These are phyloP conservation scores for Cyclostephanos invisitatus DNA, from an alignment of 108 stramenopile species.

Conservation along the genomic window DNA sequence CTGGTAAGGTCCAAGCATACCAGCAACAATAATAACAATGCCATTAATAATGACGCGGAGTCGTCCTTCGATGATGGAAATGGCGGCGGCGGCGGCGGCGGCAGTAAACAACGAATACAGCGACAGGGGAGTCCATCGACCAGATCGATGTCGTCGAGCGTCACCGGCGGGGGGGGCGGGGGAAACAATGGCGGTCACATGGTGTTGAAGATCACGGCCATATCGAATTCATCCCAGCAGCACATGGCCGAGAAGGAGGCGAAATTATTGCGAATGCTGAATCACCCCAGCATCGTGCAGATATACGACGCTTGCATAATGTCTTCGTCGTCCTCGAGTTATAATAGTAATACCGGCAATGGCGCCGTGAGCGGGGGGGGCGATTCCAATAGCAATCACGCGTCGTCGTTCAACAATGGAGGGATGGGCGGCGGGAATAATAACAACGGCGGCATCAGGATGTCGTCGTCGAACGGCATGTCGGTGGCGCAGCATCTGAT, in stretches of 20 bases:
- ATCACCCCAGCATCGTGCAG: constrained; percentile 73
- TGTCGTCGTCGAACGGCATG: constrained; percentile 1
- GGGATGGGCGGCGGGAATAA: constrained; percentile 15
- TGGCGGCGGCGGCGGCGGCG: no score
- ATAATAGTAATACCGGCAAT: background rate
- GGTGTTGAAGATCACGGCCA: constrained; percentile 85
- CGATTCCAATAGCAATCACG: no score
- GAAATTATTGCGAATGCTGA: constrained; percentile 62
- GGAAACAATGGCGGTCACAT: constrained; percentile 37
- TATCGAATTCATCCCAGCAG: constrained; percentile 66
- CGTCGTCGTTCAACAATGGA: no score
- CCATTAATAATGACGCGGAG: no score
- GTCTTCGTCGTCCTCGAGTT: background rate
- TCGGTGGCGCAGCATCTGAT: constrained; percentile 76
- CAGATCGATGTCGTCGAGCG: no score
- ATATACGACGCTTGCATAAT: constrained; percentile 68
- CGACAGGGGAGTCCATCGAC: no score
- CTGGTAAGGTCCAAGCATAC: constrained; percentile 72
- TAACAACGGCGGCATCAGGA: constrained; percentile 9
- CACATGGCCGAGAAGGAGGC: constrained; percentile 91
- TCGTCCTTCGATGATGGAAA: no score
- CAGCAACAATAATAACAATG: no score
- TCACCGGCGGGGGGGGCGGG: constrained; percentile 15
- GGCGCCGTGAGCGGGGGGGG: background rate
- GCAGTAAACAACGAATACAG: no score